Percentiles rank a stretch among this genome's conserved stretches.
These are phyloP conservation scores for Camellia lanceoleosa DNA, from an alignment of 148 eudicot genomes.

Conservation along the genomic window DNA sequence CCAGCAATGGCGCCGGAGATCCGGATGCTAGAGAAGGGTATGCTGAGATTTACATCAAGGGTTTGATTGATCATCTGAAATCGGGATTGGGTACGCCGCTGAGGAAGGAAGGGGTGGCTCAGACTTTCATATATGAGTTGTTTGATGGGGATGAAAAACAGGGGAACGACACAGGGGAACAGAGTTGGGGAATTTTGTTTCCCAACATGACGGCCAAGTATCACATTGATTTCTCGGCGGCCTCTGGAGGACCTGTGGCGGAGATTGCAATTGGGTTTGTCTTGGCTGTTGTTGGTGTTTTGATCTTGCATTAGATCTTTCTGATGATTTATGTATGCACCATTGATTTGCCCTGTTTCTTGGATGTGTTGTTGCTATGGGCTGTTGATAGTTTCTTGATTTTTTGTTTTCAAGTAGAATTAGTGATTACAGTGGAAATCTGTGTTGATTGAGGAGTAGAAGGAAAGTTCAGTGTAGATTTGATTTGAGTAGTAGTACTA, in stretches of 20 bases:
- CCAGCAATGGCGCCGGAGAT: constrained; percentile 20
- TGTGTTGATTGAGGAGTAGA: background rate
- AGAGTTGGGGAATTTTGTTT: constrained; percentile 40
- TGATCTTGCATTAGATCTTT: background rate
- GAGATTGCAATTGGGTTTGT: constrained; percentile 12
- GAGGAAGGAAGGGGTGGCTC: constrained; percentile 65
- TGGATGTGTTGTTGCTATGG: background rate
- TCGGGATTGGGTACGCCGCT: constrained; percentile 69
- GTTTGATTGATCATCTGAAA: constrained; percentile 52
- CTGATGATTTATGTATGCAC: no score
- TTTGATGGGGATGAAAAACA: constrained; percentile 41
- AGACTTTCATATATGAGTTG: constrained; percentile 59
- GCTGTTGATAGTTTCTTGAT: background rate
- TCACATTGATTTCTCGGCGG: constrained; percentile 32
- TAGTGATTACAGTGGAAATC: no score
- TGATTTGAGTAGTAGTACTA: background rate
- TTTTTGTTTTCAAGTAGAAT: no score
- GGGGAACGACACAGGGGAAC: background rate
- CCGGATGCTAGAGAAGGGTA: constrained; percentile 40
- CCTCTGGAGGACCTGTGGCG: background rate
- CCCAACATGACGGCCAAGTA: constrained; percentile 62
- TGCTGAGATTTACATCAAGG: constrained; percentile 64
- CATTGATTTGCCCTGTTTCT: background rate
- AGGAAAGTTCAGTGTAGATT: background rate
- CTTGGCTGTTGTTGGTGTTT: constrained; percentile 16